These are phyloP conservation scores for Parasarocladium wereldwijsianum DNA, from an alignment of 2,329 filamentous ascomycete species.

Conservation along the genomic window DNA sequence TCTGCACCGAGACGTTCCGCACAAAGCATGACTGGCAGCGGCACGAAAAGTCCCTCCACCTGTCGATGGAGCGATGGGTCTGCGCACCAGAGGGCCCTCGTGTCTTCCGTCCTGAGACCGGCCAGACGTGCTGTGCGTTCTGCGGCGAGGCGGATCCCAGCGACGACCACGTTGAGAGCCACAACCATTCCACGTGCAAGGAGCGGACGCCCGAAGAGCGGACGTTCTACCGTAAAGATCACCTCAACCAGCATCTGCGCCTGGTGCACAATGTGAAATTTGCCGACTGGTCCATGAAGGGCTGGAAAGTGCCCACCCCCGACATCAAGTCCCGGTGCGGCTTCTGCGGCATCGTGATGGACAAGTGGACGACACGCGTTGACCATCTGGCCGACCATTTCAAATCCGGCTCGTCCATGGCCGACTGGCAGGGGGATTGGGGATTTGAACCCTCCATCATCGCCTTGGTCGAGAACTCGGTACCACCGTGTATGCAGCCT, in stretches of 20 bases:
- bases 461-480: constrained; percentile 50
- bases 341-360: constrained; percentile 48
- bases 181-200: constrained; percentile 50
- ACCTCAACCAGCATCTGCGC: constrained; percentile 50
- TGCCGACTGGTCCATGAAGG: constrained; percentile 47
- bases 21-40: constrained; percentile 58
- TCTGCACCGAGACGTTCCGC: constrained; percentile 53
- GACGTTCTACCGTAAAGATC: constrained; percentile 53
- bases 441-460: constrained; percentile 48
- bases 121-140: constrained; percentile 41
- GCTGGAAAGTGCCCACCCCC: constrained; percentile 44
- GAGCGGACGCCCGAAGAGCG: constrained; percentile 48
- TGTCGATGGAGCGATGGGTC: constrained; percentile 52
- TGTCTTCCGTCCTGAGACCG: constrained; percentile 43
- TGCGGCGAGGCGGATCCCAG: constrained; percentile 41
- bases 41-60: constrained; percentile 53
- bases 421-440: constrained; percentile 57
- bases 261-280: constrained; percentile 50
- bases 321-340: constrained; percentile 50
- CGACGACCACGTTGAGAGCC: constrained; percentile 38
- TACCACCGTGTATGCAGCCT: constrained; percentile 44
- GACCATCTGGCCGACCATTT: constrained; percentile 56
- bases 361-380: constrained; percentile 43
- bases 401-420: constrained; percentile 51
- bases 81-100: constrained; percentile 43